Evolutionary conservation across 2,329 filamentous ascomycete species (phyloP), one percentile per base, ranked within the genome.

Genomic region (Ceratocystis destructans): DNA sequence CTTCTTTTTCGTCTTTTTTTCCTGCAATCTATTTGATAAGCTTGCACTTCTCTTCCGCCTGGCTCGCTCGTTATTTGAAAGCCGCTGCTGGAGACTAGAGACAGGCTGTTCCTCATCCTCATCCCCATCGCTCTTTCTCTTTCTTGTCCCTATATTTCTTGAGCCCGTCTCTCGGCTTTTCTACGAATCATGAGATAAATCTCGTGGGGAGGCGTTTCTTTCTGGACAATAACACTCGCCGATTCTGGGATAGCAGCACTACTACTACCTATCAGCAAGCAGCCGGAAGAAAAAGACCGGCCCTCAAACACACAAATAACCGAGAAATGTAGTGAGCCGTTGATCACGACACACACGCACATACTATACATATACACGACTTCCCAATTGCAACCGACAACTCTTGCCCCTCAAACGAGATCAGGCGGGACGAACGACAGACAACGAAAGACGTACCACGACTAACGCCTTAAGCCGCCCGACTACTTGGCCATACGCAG

Each of bases 281-380:
- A 41, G 12, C 37, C 12, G 37, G 37, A 53, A 53, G 20, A 28
- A 22, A 20, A 50, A 20, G 17, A 50, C 48, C 48, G 25, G 17
- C 48, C 22, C 20, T 25, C 48, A 25, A 25, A 53, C 20, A 53
- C 3, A 53, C 22, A 53, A 53, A 53, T 53, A 28, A 53, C 48
- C 22, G 22, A 53, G 48, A 53, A 22, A 53, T 53, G 48, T 53
- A 53, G 48, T 53, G 48, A 53, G 48, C 48, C 48, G 48, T 12
- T 53, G 48, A 53, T 28, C 48, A 53, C 48, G 22, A 53, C 48
- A 53, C 48, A 53, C 48, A 53, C 48, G 48, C 48, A 50, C 48
- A 22, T 12, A 50, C 17, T 22, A 50, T 22, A 50, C 48, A 20
- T 22, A 50, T 22, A 50, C 48, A 20, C 48, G 37, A 41, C 37